Evolutionary conservation across 192 early-diverging fungal genomes (phyloP), one percentile per base, ranked within the genome.

Genomic region (Kickxella alabastrina): DNA sequence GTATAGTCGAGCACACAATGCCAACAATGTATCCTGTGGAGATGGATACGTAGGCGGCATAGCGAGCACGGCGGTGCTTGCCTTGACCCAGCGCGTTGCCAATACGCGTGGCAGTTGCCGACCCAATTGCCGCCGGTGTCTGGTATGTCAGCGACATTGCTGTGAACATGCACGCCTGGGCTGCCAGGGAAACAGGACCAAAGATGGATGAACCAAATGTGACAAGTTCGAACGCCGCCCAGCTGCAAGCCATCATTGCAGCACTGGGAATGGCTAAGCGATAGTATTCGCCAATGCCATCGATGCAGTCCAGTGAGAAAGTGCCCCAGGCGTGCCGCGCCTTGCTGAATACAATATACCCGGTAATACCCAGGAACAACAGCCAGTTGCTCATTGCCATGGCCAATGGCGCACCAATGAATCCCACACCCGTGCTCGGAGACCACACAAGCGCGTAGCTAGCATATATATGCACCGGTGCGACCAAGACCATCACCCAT

Each of bases 191-290:
- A 10, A 69, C 50, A 0, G 82, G 81, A 4, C 93, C 92, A n/a
- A 98, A 69, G 24, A 85, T 74, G 21, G 90, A 90, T 2, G 92
- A 82, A 3, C 80, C 80, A 52, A 92, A 54, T 1, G 88, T 82
- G 18, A 87, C 74, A 1, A 83, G 49, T 57, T 92, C 89, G 67
- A 87, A 92, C 10, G 86, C 85, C 57, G 81, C 85, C 90, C 92
- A 93, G 62, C 92, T 90, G 14, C 81, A 78, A 26, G 85, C 85
- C 26, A 89, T 75, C 92, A 95, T 97, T 26, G 87, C 59, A 4
- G 90, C 82, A 5, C 89, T 87, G 0, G 94, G 91, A 8, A 91
- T 54, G 1, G 89, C 94, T 44, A 97, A 66, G 18, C 75, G 78
- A 50, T 85, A 58, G 42, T 87, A 88, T 39, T 77, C 77, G 25